Evolutionary conservation across 1,139 yeast genomes (phyloP).

Genomic region (Blastobotrys illinoisensis): DNA sequence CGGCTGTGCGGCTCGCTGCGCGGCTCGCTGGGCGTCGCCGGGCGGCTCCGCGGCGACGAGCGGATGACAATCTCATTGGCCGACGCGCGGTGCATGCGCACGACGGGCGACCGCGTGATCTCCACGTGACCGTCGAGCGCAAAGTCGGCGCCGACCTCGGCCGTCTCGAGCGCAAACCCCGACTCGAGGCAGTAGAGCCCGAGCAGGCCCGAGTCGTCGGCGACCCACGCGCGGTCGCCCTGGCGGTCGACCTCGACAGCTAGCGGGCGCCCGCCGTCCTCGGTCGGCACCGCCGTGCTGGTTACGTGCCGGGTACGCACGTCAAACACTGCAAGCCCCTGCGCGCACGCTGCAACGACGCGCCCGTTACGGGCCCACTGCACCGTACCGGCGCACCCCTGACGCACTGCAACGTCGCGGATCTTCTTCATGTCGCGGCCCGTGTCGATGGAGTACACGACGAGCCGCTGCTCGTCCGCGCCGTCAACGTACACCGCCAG

Average conservation of each 20-base stretch:
- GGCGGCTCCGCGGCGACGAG: not conserved
- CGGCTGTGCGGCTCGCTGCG: not conserved
- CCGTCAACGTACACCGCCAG: not conserved
- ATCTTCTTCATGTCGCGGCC: not conserved
- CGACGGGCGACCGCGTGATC: not conserved
- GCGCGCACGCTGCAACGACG: not conserved
- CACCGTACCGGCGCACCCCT: not conserved
- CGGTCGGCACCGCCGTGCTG: not conserved
- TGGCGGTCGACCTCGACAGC: not conserved
- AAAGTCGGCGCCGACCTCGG: not conserved
- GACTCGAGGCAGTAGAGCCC: not conserved
- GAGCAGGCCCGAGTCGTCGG: not conserved
- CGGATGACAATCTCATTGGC: not conserved
- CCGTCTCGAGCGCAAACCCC: not conserved
- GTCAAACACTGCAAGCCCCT: not conserved
- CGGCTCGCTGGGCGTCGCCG: not conserved
- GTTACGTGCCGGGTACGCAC: not conserved
- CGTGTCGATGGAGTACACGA: not conserved
- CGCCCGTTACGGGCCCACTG: not conserved
- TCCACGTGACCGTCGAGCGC: not conserved
- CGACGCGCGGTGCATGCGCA: not conserved
- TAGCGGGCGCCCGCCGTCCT: not conserved
- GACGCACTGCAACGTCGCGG: not conserved
- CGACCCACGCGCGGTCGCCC: not conserved
- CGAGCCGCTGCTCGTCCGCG: not conserved